These are phyloP conservation scores for Hemileccinum rubropunctum DNA, from an alignment of 768 basidiomycete genomes.

Conservation along the genomic window DNA sequence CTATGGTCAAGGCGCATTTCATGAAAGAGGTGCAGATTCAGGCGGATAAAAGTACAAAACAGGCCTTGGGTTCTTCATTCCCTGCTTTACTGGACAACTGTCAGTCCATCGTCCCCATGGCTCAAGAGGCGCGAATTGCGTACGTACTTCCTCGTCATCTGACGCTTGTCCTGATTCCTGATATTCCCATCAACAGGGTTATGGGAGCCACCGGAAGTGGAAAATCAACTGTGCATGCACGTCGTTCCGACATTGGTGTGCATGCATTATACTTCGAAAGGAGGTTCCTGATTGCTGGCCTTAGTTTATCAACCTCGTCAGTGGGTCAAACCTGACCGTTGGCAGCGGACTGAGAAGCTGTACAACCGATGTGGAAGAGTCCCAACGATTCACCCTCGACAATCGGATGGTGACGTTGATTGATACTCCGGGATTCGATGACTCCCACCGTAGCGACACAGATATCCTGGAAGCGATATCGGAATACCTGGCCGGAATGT, in stretches of 20 bases:
- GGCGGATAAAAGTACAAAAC: too few relatives aligned
- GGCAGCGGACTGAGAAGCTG: not conserved
- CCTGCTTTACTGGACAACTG: not conserved
- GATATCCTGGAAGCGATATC: conserved; percentile 1
- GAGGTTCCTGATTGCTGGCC: too few relatives aligned
- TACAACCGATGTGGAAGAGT: not conserved
- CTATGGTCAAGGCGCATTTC: too few relatives aligned
- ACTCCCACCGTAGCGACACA: not conserved
- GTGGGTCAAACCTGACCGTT: not conserved
- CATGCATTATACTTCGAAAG: too few relatives aligned
- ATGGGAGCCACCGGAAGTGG: not conserved
- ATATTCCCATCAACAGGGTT: not conserved
- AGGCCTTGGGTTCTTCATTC: too few relatives aligned
- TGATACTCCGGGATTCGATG: conserved; percentile 1
- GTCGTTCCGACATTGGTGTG: too few relatives aligned
- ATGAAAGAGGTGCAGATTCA: too few relatives aligned
- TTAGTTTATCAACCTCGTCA: not conserved
- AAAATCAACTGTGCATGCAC: too few relatives aligned
- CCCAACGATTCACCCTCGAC: not conserved
- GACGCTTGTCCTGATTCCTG: not conserved
- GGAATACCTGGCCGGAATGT: not conserved
- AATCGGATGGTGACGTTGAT: not conserved
- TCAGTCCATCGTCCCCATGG: not conserved
- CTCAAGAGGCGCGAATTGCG: not conserved
- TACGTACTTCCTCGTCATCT: not conserved